Conservation (phyloP, 2,329 filamentous ascomycete genomes). For the Paraconiothyrium sp. region DNA sequence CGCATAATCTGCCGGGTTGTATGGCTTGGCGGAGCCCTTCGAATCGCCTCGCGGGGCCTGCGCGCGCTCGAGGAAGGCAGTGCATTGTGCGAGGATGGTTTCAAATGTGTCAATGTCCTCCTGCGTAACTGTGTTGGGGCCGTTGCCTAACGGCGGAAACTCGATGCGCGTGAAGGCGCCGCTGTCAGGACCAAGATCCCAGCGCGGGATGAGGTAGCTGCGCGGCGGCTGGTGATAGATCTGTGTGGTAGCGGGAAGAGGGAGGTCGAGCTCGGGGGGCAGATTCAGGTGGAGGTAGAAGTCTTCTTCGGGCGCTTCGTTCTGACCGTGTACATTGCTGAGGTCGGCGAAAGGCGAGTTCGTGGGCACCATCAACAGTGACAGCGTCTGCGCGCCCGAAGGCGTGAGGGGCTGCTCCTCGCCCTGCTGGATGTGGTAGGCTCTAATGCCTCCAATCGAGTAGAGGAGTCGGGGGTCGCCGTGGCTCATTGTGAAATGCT, state of each 20-base stretch:
- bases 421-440: conserved; percentile 90
- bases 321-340: conserved; percentile 65
- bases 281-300: conserved; percentile 97
- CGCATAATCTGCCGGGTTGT: conserved; percentile 83
- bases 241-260: conserved; percentile 92
- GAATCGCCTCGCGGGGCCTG: conserved; percentile 64
- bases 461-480: conserved; percentile 66
- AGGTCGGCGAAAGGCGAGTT: conserved; percentile 72
- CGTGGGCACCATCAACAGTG: conserved; percentile 94
- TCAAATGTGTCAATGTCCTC: conserved; percentile 97
- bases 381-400: conserved; percentile 88
- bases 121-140: conserved; percentile 73
- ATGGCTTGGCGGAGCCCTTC: conserved; percentile 55
- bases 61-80: conserved; percentile 89
- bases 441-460: conserved; percentile 81
- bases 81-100: conserved; percentile 97
- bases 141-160: conserved; percentile 78
- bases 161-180: conserved; percentile 94
- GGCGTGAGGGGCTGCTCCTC: conserved; percentile 83
- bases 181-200: conserved; percentile 88
- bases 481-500: conserved; percentile 57
- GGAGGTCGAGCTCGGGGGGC: conserved; percentile 91
- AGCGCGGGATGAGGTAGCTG: conserved; percentile 93
- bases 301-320: conserved; percentile 71
- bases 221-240: conserved; percentile 95